Percentiles rank a stretch among this genome's conserved stretches.
These are phyloP conservation scores for Benincasa hispida DNA, from an alignment of 306 rosid genomes.

Conservation along the genomic window DNA sequence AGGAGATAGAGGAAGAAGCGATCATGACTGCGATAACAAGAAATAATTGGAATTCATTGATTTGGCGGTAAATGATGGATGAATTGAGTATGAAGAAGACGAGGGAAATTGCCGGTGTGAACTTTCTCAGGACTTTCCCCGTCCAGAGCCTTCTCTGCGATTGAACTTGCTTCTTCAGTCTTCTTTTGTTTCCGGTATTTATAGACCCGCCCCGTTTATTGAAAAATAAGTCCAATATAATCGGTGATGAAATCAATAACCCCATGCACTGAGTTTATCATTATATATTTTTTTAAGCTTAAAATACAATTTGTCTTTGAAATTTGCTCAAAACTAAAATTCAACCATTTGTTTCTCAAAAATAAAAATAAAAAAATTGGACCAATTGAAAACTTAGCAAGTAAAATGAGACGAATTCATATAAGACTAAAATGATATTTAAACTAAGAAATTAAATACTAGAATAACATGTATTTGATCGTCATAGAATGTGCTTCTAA, in stretches of 20 bases:
- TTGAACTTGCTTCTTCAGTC: not conserved
- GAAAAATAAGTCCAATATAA: not conserved
- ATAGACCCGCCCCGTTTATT: not conserved
- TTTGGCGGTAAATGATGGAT: slow-evolving; percentile 39
- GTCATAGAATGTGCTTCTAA: too few relatives aligned
- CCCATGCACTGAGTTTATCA: too few relatives aligned
- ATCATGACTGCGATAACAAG: slow-evolving; percentile 20
- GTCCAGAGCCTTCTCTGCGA: not conserved
- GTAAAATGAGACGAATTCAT: too few relatives aligned
- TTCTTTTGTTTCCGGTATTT: not conserved
- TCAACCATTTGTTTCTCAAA: too few relatives aligned
- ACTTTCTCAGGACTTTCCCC: not conserved
- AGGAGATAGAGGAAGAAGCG: slow-evolving; percentile 19
- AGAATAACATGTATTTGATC: too few relatives aligned
- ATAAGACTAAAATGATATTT: too few relatives aligned
- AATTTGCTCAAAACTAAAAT: too few relatives aligned
- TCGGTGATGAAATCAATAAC: not conserved
- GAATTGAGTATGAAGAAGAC: not conserved
- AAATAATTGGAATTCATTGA: slow-evolving; percentile 6
- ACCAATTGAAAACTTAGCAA: too few relatives aligned
- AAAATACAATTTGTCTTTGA: too few relatives aligned
- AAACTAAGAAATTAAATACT: too few relatives aligned
- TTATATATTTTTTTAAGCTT: too few relatives aligned
- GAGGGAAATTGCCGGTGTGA: not conserved
- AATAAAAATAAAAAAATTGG: too few relatives aligned